Conservation (phyloP, 108 stramenopile genomes). For the Pseudonitzschia multiseries region DNA sequence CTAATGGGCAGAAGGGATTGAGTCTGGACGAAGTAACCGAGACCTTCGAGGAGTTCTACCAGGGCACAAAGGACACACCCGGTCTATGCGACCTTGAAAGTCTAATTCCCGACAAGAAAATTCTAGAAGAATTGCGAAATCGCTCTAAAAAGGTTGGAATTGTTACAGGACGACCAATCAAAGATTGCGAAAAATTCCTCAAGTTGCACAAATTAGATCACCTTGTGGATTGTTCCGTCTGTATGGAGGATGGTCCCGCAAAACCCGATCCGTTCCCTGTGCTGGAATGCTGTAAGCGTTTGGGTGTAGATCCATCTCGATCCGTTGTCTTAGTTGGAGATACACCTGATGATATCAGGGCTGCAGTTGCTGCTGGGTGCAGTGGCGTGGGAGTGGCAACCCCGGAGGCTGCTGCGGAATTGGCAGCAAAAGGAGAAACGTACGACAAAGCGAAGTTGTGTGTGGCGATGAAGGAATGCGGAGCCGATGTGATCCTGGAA, state of each 20-base stretch:
- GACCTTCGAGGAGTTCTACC: conserved; percentile 87
- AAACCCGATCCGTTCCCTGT: conserved; percentile 90
- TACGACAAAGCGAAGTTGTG: conserved; percentile 38
- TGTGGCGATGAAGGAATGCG: conserved; percentile 58
- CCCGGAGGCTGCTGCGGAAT: conserved; percentile 65
- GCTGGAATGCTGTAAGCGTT: conserved; percentile 42
- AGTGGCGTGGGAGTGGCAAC: conserved; percentile 82
- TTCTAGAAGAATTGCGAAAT: conserved; percentile 63
- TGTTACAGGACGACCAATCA: conserved; percentile 86
- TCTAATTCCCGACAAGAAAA: conserved; percentile 62
- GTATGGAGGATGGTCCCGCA: conserved; percentile 92
- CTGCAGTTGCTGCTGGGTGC: conserved; percentile 73
- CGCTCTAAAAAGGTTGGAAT: conserved; percentile 62
- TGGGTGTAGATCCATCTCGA: conserved; percentile 50
- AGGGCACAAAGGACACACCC: conserved; percentile 48
- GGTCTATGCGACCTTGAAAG: conserved; percentile 71
- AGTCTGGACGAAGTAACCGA: conserved; percentile 79
- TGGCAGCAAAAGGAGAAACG: conserved; percentile 35
- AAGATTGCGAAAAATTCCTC: conserved; percentile 83
- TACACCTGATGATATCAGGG: conserved; percentile 89
- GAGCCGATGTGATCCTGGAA: conserved; percentile 55
- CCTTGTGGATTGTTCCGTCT: conserved; percentile 67
- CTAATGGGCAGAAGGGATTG: conserved; percentile 53
- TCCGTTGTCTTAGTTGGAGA: conserved; percentile 81
- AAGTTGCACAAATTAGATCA: conserved; percentile 46